These are phyloP conservation scores for Geotrichum phurueaensis DNA, from an alignment of 1,139 yeast species.

Conservation along the genomic window DNA sequence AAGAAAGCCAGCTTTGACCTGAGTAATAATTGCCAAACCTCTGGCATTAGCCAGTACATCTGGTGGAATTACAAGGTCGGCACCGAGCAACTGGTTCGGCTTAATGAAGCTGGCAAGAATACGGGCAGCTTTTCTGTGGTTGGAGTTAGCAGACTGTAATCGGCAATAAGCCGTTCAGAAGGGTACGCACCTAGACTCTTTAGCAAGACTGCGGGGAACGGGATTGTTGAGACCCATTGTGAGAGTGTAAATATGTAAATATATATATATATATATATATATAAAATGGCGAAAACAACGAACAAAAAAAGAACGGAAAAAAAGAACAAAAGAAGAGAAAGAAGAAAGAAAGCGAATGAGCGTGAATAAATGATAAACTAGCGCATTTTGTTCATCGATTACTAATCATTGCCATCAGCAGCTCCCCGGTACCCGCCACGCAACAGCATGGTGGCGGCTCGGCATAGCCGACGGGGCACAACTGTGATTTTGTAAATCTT, in stretches of 20 bases:
- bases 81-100: slow-evolving; percentile 92
- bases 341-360: neutral
- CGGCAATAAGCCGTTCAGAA: neutral
- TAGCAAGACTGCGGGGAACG: slow-evolving; percentile 79
- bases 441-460: neutral
- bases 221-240: slow-evolving; percentile 85
- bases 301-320: neutral
- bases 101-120: slow-evolving; percentile 82
- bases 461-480: neutral
- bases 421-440: neutral
- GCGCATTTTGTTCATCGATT: neutral
- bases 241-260: neutral
- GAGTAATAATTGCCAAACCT: slow-evolving; percentile 75
- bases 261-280: neutral
- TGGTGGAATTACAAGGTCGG: slow-evolving; percentile 85
- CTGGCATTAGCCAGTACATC: slow-evolving; percentile 81
- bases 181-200: slow-evolving; percentile 71
- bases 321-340: neutral
- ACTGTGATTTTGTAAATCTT: too few relatives aligned
- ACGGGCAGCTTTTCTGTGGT: slow-evolving; percentile 81
- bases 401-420: neutral
- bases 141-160: neutral
- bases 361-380: neutral
- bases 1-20: slow-evolving; percentile 88
- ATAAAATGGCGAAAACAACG: neutral